Conservation (phyloP, 2,329 filamentous ascomycete genomes). For the Botryotinia calthae region DNA sequence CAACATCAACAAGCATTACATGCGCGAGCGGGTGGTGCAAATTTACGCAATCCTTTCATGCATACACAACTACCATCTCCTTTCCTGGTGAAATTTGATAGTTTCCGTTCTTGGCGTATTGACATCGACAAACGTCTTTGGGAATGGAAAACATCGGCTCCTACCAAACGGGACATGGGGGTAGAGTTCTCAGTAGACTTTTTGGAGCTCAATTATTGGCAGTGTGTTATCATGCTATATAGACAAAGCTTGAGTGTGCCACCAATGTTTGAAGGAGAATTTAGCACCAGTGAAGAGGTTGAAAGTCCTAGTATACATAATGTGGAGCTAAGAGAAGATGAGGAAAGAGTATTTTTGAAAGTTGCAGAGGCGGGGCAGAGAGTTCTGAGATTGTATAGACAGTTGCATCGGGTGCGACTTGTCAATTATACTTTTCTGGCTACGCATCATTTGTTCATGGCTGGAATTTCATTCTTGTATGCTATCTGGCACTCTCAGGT, state of each 20-base stretch:
- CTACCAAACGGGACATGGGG: slow-evolving; percentile 73
- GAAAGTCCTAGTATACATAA: slow-evolving; percentile 61
- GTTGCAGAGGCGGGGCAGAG: slow-evolving; percentile 93
- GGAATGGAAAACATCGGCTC: slow-evolving; percentile 83
- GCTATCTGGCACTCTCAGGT: slow-evolving; percentile 95
- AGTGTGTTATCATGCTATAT: slow-evolving; percentile 93
- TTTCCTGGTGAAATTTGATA: slow-evolving; percentile 79
- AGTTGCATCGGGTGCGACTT: slow-evolving; percentile 80
- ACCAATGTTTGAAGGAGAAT: slow-evolving; percentile 77
- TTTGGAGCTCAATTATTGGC: slow-evolving; percentile 95
- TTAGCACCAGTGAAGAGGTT: slow-evolving; percentile 62
- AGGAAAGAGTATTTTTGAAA: slow-evolving; percentile 89
- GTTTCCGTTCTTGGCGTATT: slow-evolving; percentile 82
- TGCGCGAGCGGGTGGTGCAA: slow-evolving; percentile 64
- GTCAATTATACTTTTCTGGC: slow-evolving; percentile 97
- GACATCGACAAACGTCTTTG: slow-evolving; percentile 81
- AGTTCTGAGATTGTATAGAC: slow-evolving; percentile 84
- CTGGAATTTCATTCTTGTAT: slow-evolving; percentile 92
- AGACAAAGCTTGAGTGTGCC: slow-evolving; percentile 86
- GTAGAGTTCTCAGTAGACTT: slow-evolving; percentile 89
- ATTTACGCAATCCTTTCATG: slow-evolving; percentile 68
- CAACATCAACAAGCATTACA: slow-evolving; percentile 88
- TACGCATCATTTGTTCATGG: slow-evolving; percentile 96
- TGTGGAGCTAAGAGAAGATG: slow-evolving; percentile 71
- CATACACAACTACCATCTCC: slow-evolving; percentile 78